Percentiles rank a stretch among this genome's conserved stretches.
phyloP scores from a whole-genome alignment of 2,329 filamentous ascomycete species.

The Cercospora canescens region DNA sequence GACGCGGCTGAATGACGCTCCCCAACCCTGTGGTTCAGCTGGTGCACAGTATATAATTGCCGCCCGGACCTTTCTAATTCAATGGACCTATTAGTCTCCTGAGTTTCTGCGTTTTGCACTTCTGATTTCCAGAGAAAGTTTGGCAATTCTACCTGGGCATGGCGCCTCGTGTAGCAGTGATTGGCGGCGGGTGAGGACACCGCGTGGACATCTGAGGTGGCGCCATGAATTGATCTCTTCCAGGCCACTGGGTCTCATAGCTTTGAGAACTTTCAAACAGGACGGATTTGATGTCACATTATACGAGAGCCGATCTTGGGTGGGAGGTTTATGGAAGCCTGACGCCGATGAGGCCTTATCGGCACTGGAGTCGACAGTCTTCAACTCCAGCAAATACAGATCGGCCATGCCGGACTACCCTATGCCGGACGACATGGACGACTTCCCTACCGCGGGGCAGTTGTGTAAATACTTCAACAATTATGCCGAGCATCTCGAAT shows the following conservation, averaged over 20 bases:
- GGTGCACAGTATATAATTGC: background rate
- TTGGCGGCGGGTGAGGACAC: conserved; percentile 1
- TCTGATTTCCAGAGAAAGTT: background rate
- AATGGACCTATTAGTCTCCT: background rate
- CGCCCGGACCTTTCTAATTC: background rate
- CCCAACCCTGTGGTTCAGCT: background rate
- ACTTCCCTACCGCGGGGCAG: conserved; percentile 13
- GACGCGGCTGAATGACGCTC: background rate
- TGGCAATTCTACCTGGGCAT: background rate
- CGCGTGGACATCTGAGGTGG: background rate
- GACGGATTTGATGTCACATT: conserved; percentile 44
- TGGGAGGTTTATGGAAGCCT: conserved; percentile 48
- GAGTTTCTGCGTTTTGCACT: background rate
- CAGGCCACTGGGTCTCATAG: conserved; percentile 17
- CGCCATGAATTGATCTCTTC: background rate
- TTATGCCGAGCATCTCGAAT: conserved; percentile 39
- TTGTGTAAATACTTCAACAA: conserved; percentile 11
- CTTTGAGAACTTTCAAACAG: conserved; percentile 42
- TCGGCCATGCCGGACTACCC: conserved; percentile 16
- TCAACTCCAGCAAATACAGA: conserved; percentile 15
- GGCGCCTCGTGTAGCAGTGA: conserved; percentile 3
- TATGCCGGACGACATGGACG: conserved; percentile 13
- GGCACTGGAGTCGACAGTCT: conserved; percentile 14
- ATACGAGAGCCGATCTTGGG: conserved; percentile 41
- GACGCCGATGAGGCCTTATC: conserved; percentile 15